Evolutionary conservation across 192 early-diverging fungal species (phyloP).

Genomic region (Coemansia sp.): DNA sequence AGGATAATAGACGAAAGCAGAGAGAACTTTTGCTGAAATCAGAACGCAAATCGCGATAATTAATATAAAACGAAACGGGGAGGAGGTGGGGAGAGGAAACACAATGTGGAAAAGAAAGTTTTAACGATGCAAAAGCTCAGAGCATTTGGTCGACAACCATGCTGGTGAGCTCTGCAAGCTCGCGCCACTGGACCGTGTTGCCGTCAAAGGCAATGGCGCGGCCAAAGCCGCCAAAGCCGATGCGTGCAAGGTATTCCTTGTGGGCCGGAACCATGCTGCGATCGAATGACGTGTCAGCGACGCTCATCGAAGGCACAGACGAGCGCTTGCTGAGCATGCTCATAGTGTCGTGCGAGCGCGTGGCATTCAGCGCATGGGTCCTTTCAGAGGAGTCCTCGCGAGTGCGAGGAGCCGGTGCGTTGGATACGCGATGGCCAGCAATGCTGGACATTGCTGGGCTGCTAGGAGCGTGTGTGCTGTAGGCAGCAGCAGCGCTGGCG

Average conservation of each 20-base stretch:
- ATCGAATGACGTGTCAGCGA: slow-evolving; percentile 37
- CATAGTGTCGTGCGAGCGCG: slow-evolving; percentile 39
- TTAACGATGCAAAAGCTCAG: slow-evolving; percentile 10
- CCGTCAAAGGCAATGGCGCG: slow-evolving; percentile 41
- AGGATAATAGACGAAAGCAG: slow-evolving; percentile 10
- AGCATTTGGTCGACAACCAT: slow-evolving; percentile 60
- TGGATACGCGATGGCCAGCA: slow-evolving; percentile 31
- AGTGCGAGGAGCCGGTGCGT: slow-evolving; percentile 34
- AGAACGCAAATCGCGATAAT: background rate
- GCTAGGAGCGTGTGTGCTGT: slow-evolving; percentile 1
- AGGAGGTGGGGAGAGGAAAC: slow-evolving; percentile 10
- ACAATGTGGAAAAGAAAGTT: slow-evolving; percentile 13
- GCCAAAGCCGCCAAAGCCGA: slow-evolving; percentile 54
- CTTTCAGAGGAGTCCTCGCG: slow-evolving; percentile 47
- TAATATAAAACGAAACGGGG: slow-evolving; percentile 4
- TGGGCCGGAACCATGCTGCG: slow-evolving; percentile 53
- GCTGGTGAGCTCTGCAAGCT: slow-evolving; percentile 51
- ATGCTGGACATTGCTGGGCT: slow-evolving; percentile 12
- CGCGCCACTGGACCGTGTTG: slow-evolving; percentile 47
- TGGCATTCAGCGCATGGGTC: slow-evolving; percentile 14
- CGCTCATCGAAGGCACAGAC: slow-evolving; percentile 34
- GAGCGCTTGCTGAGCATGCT: slow-evolving; percentile 56
- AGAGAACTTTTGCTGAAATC: background rate
- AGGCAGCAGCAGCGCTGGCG: background rate
- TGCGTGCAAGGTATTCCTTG: slow-evolving; percentile 44